Evolutionary conservation across 2,329 filamentous ascomycete species (phyloP), one percentile per base, ranked within the genome.

Genomic region (Trichophyton rubrum): DNA sequence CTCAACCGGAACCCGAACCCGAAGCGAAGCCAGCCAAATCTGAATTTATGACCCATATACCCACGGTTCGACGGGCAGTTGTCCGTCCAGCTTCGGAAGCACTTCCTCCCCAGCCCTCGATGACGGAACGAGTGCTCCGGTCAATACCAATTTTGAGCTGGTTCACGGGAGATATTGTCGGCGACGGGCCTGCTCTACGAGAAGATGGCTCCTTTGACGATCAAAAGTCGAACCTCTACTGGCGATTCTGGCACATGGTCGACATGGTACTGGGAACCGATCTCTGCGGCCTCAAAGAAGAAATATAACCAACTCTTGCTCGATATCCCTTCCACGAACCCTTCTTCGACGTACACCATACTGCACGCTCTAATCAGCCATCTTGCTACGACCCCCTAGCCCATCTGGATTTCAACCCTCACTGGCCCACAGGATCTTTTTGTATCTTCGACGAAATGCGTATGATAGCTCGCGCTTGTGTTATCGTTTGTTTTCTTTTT

Each of bases 71-170:
- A 58, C 81, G 82, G 62, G 82, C 81, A 35, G 81, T 79, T 67
- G 79, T 90, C 45, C 80, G 87, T 40, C 84, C 87, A 0, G 82
- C 86, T 55, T 82, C 87, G 63, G 83, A 88, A 72, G 87, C 87
- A 7, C 78, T 90, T 30, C 80, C 86, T 13, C 87, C 86, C 2
- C 84, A 87, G 66, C 83, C 83, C 56, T 85, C 85, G 2, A 78
- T 83, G 60, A 75, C 80, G 40, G 85, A 88, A 72, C 80, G 84
- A 58, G 69, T 88, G 20, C 73, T 88, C 60, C 80, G 81, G 65
- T 82, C 80, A 59, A 82, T 90, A 45, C 87, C 87, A 1, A 79
- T 90, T 63, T 74, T 90, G 63, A 82, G 81, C 66, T 90, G 86
- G 84, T 86, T 90, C 69, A 85, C 83, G 53, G 85, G 73, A 30